Base-by-base conservation (phyloP, 2,329 filamentous ascomycete genomes). In the Fusarium buharicum region DNA sequence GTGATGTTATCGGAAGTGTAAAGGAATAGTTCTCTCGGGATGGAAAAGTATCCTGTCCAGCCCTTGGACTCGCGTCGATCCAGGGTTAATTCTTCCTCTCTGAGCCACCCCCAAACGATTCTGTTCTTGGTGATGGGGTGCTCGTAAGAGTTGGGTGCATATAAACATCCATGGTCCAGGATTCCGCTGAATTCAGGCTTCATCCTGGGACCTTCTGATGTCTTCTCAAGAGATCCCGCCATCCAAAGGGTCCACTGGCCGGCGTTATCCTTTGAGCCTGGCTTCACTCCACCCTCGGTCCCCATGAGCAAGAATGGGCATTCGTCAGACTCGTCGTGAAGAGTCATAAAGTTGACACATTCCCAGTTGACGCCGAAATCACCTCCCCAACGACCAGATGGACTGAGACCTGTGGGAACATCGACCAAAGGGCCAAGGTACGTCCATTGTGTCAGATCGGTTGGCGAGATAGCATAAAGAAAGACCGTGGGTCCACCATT, bases 361-460 rank as follows among this genome's bases (percentile, higher is more conserved):
- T 84, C 81, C 80, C 81, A 83, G 47, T 84, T 84, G 10, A 78
- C 72, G 0, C 82, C 82, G 11, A 82, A 73, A 39, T 84, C 80
- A 3, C 81, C 79, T 0, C 76, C 78, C 81, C 82, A 84, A 41
- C 73, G 70, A 0, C 79, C 78, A 0, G 64, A 59, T 1, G 56
- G 76, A 68, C 70, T 69, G 24, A 75, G 73, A 20, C 78, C 78
- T 9, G 76, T 61, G 0, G 75, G 75, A 6, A 81, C 60, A 44
- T 81, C 71, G 5, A 78, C 62, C 20, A 84, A 67, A 4, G 75
- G 74, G 2, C 80, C 79, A 6, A 81, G 40, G 36, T 80, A 84
- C 16, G 70, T 60, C 82, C 82, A 84, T 11, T 75, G 70, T 2
- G 70, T 72, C 3, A 81, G 66, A 45, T 82, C 73, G 1, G 69